These are phyloP conservation scores for Claviceps purpurea DNA, from an alignment of 2,329 filamentous ascomycete species.

Conservation along the genomic window DNA sequence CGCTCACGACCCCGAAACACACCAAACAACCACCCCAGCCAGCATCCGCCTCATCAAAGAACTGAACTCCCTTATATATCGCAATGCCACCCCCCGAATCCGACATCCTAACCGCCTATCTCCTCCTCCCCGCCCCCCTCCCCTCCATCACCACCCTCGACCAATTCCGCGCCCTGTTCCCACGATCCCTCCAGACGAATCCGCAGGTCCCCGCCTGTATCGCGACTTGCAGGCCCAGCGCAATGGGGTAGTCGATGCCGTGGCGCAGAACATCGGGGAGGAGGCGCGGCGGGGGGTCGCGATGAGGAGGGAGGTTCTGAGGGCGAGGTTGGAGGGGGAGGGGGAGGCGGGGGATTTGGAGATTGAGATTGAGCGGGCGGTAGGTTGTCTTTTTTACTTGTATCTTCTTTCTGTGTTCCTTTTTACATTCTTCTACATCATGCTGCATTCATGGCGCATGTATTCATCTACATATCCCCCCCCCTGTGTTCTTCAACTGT, in stretches of 20 bases:
- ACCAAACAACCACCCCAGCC: not conserved
- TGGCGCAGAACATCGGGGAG: slow-evolving; percentile 50
- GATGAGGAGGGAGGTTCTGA: slow-evolving; percentile 43
- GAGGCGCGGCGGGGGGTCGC: slow-evolving; percentile 49
- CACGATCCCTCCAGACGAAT: slow-evolving; percentile 48
- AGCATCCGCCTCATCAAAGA: too few species aligned
- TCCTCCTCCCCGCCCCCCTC: slow-evolving; percentile 62
- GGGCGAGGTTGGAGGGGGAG: slow-evolving; percentile 34
- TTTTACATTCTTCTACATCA: not conserved
- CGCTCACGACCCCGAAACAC: not conserved
- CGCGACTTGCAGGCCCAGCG: slow-evolving; percentile 67
- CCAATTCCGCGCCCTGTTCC: slow-evolving; percentile 67
- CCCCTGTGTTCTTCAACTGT: too few species aligned
- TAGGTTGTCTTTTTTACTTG: slow-evolving; percentile 18
- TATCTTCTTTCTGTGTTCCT: not conserved
- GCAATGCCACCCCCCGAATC: slow-evolving; percentile 61
- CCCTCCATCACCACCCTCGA: slow-evolving; percentile 59
- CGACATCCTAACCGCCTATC: slow-evolving; percentile 62
- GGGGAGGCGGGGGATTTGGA: slow-evolving; percentile 47
- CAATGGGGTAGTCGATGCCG: slow-evolving; percentile 51
- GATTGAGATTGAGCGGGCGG: slow-evolving; percentile 46
- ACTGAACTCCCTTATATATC: too few species aligned
- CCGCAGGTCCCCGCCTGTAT: slow-evolving; percentile 59
- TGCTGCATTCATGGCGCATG: too few species aligned
- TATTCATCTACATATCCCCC: too few species aligned